phyloP scores from a whole-genome alignment of 805 yeast species.

The Candida ovalis region DNA sequence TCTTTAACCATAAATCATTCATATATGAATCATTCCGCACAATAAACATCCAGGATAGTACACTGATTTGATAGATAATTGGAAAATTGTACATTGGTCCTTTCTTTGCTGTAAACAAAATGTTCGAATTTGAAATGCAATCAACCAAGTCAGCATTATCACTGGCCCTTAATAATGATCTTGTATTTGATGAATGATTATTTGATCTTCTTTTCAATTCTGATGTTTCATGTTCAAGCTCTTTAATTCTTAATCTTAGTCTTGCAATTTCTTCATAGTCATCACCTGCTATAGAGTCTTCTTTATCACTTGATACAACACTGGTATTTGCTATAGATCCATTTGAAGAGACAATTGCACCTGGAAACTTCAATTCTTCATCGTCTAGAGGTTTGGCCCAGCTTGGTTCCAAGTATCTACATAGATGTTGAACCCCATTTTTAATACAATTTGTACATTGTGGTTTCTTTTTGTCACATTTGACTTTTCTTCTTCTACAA shows the following conservation, averaged over 20 bases:
- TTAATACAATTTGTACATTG: slow-evolving; percentile 54
- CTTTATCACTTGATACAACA: slow-evolving; percentile 2
- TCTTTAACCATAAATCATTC: slow-evolving; percentile 47
- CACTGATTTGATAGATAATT: slow-evolving; percentile 38
- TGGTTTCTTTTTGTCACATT: slow-evolving; percentile 45
- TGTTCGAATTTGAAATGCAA: slow-evolving; percentile 31
- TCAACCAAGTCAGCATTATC: slow-evolving; percentile 30
- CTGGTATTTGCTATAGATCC: background rate
- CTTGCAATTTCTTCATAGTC: slow-evolving; percentile 22
- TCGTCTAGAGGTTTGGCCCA: slow-evolving; percentile 49
- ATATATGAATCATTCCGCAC: slow-evolving; percentile 57
- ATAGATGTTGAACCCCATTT: slow-evolving; percentile 55
- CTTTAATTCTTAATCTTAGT: slow-evolving; percentile 24
- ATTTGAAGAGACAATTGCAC: slow-evolving; percentile 12
- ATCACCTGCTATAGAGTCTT: slow-evolving; percentile 8
- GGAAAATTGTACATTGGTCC: slow-evolving; percentile 34
- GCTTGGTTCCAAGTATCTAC: slow-evolving; percentile 55
- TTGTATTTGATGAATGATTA: background rate
- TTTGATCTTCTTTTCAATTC: slow-evolving; percentile 17
- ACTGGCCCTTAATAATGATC: slow-evolving; percentile 11
- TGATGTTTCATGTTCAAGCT: slow-evolving; percentile 26
- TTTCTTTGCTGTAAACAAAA: slow-evolving; percentile 33
- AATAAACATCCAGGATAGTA: slow-evolving; percentile 56
- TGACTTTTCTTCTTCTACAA: slow-evolving; percentile 37
- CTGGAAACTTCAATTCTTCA: slow-evolving; percentile 27